Percentiles rank a stretch among this genome's conserved stretches.
Conservation (phyloP, 176 grass and related monocot species). For the Chrysopogon serrulatus region DNA sequence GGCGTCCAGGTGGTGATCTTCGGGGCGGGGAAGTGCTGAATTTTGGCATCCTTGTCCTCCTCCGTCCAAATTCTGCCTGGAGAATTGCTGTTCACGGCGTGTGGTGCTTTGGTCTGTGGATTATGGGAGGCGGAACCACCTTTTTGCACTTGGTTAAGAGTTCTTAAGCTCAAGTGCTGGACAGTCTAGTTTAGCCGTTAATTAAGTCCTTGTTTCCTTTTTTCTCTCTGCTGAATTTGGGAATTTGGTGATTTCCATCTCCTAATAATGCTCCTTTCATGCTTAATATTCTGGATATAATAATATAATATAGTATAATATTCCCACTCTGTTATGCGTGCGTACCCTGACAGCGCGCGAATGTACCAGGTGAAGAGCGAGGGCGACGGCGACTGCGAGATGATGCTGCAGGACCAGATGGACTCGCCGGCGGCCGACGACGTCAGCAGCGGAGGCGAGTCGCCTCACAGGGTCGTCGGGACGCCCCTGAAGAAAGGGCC, state of each 20-base stretch:
- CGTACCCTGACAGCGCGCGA: too few relatives aligned
- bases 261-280: background rate
- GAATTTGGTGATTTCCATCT: background rate
- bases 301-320: background rate
- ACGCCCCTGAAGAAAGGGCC: slow-evolving; percentile 78
- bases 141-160: background rate
- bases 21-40: background rate
- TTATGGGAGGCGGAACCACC: background rate
- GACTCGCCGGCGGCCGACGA: slow-evolving; percentile 45
- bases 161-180: background rate
- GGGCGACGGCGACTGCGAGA: slow-evolving; percentile 44
- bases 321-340: background rate
- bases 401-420: slow-evolving; percentile 54
- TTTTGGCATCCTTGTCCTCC: background rate
- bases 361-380: slow-evolving; percentile 56
- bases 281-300: background rate
- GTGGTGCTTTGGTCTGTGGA: slow-evolving; percentile 28
- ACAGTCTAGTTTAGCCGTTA: slow-evolving; percentile 13
- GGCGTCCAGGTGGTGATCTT: slow-evolving; percentile 18
- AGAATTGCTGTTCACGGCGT: slow-evolving; percentile 10
- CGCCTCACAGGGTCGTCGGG: slow-evolving; percentile 26
- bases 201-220: background rate
- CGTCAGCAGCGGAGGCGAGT: slow-evolving; percentile 50
- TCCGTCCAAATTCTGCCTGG: slow-evolving; percentile 6
- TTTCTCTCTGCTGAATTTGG: background rate